A percentile compares a stretch with the other conserved stretches of the same genome.
phyloP scores from a whole-genome alignment of 306 rosid species.

The Casuarina equisetifolia region DNA sequence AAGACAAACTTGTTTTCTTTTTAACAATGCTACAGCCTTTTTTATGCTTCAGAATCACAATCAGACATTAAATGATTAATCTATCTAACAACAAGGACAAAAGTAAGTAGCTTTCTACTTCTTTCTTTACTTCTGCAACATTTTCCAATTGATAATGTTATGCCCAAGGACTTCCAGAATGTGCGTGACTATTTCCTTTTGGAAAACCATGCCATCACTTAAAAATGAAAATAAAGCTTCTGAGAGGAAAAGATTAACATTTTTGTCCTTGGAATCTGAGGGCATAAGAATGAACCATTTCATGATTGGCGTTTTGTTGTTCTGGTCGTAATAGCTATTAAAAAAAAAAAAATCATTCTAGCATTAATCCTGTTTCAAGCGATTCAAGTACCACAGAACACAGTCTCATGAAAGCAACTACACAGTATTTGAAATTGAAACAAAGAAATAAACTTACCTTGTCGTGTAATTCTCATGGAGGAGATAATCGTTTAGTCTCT shows the following conservation, averaged over 20 bases:
- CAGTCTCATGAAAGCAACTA: neutral
- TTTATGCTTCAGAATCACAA: neutral
- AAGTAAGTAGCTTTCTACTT: neutral
- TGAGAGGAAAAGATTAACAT: too few relatives aligned
- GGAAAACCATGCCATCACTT: too few relatives aligned
- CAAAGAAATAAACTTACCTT: slow-evolving; percentile 38
- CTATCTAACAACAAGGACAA: too few relatives aligned
- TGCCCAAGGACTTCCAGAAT: slow-evolving; percentile 1
- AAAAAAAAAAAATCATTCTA: neutral
- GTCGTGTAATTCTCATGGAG: slow-evolving; percentile 19
- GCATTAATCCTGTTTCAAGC: neutral
- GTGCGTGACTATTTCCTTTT: too few relatives aligned
- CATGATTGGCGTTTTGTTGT: neutral
- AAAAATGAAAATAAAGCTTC: too few relatives aligned
- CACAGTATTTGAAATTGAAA: neutral
- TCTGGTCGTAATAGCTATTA: neutral
- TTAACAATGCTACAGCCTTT: neutral
- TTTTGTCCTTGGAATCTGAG: neutral
- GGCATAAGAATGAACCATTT: neutral
- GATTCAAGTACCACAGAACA: neutral
- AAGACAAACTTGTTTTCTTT: neutral
- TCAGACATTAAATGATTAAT: too few relatives aligned
- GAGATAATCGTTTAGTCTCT: slow-evolving; percentile 27
- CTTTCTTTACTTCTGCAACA: neutral
- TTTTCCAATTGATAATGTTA: neutral